These are phyloP conservation scores for Diaporthe vexans DNA, from an alignment of 2,329 filamentous ascomycete species.

Conservation along the genomic window DNA sequence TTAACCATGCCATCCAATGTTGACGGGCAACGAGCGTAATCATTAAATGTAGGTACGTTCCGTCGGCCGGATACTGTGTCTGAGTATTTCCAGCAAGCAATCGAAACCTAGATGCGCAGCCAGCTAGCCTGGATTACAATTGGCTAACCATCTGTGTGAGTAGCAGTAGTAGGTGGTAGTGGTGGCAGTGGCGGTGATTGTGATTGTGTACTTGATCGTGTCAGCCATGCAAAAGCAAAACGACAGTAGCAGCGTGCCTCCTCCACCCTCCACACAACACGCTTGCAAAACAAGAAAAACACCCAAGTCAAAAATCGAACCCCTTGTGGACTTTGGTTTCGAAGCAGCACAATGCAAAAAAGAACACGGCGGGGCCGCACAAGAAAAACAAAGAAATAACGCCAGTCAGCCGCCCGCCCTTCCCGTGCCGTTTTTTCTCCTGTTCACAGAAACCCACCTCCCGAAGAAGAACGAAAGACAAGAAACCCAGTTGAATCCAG, in stretches of 20 bases:
- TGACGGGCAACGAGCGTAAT: background rate
- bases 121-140: too few species aligned
- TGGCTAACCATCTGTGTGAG: background rate
- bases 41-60: conserved; percentile 11
- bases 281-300: background rate
- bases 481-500: background rate
- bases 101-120: too few species aligned
- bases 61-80: too few species aligned
- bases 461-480: background rate
- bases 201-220: conserved; percentile 15
- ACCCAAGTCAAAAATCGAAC: background rate
- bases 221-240: background rate
- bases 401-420: background rate
- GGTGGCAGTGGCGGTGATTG: background rate
- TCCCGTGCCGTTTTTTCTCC: conserved; percentile 12
- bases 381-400: background rate
- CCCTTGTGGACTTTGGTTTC: background rate
- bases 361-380: background rate
- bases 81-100: too few species aligned
- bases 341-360: conserved; percentile 6
- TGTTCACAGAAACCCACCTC: background rate
- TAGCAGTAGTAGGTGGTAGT: too few species aligned
- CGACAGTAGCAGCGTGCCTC: background rate
- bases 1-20: too few species aligned
- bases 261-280: background rate